Percentiles rank a stretch among this genome's conserved stretches.
phyloP scores from a whole-genome alignment of 441 rosid genomes.

The Aquilaria agallochum region DNA sequence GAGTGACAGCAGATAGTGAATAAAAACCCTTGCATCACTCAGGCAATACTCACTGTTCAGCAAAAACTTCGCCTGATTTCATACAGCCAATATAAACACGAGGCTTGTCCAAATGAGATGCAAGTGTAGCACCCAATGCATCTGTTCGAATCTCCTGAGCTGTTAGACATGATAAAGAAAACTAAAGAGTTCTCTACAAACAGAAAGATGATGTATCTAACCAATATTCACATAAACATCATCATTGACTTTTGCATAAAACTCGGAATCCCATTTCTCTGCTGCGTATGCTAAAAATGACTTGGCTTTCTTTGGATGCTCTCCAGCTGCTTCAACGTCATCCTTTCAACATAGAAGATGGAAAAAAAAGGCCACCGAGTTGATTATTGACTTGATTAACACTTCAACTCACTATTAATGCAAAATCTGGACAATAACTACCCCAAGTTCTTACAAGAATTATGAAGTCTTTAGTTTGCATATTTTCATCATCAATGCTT shows the following conservation, averaged over 20 bases:
- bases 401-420: conserved; percentile 7
- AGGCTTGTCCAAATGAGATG: conserved; percentile 69
- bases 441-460: conserved; percentile 56
- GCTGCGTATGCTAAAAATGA: conserved; percentile 63
- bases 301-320: conserved; percentile 53
- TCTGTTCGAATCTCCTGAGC: conserved; percentile 28
- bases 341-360: conserved; percentile 33
- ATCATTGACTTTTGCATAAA: conserved; percentile 67
- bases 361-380: conserved; percentile 12
- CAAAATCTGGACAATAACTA: conserved; percentile 3
- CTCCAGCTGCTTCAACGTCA: conserved; percentile 54
- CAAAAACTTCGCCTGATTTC: conserved; percentile 96
- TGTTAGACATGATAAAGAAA: conserved; percentile 5
- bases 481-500: conserved; percentile 71
- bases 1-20: background rate
- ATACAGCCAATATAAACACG: conserved; percentile 93
- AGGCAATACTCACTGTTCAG: conserved; percentile 71
- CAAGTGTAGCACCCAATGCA: conserved; percentile 73
- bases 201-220: conserved; percentile 17
- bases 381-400: conserved; percentile 3
- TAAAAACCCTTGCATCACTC: background rate
- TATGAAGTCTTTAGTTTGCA: conserved; percentile 71
- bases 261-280: conserved; percentile 73
- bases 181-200: too few species aligned
- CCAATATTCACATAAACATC: conserved; percentile 62